Evolutionary conservation across 257 asterid species (phyloP).

Genomic region (Solanum virginianum): DNA sequence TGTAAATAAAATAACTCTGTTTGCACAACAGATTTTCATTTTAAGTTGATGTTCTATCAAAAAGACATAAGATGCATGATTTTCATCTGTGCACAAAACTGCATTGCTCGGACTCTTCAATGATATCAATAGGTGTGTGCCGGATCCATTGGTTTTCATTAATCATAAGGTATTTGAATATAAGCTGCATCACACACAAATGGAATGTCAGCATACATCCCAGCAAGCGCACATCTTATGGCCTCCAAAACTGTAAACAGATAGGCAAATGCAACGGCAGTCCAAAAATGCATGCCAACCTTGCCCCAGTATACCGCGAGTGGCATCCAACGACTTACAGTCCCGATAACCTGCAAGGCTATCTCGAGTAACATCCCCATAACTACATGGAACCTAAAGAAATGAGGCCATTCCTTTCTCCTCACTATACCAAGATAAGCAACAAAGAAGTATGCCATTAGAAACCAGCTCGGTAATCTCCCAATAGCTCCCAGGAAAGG

Average conservation of each 20-base stretch:
- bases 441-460: slow-evolving; percentile 78
- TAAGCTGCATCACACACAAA: slow-evolving; percentile 90
- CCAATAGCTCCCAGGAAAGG: slow-evolving; percentile 60
- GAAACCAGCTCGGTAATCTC: slow-evolving; percentile 71
- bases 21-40: neutral
- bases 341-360: slow-evolving; percentile 69
- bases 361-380: slow-evolving; percentile 88
- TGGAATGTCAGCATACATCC: slow-evolving; percentile 87
- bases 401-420: slow-evolving; percentile 94
- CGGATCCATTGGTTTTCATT: slow-evolving; percentile 3
- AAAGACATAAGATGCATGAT: neutral
- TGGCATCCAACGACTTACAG: slow-evolving; percentile 85
- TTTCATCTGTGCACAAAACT: neutral
- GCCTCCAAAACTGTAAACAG: slow-evolving; percentile 78
- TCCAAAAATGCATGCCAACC: slow-evolving; percentile 85
- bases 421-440: slow-evolving; percentile 86
- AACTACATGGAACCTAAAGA: slow-evolving; percentile 81
- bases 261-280: slow-evolving; percentile 50
- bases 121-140: neutral
- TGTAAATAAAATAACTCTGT: neutral
- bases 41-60: neutral
- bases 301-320: slow-evolving; percentile 70
- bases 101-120: neutral
- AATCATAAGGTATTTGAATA: slow-evolving; percentile 78
- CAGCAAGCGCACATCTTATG: slow-evolving; percentile 69